A percentile compares a stretch with the other conserved stretches of the same genome.
Conservation (phyloP, 805 yeast genomes). For the Blastobotrys attinorum region DNA sequence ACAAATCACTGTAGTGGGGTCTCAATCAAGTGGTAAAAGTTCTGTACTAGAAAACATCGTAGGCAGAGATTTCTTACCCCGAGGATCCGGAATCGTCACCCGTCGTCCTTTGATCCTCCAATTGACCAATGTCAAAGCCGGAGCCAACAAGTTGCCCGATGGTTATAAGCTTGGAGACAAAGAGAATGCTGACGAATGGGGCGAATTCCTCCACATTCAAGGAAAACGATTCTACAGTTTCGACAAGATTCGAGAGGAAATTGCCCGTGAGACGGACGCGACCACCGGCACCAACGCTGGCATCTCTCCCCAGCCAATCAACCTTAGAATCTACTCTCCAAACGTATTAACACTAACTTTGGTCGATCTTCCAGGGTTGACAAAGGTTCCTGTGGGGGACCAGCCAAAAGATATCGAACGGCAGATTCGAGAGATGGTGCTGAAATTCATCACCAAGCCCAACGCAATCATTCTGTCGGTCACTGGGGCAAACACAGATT, state of each 20-base stretch:
- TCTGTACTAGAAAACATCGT: conserved; percentile 87
- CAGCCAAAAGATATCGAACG: conserved; percentile 96
- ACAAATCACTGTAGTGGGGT: conserved; percentile 91
- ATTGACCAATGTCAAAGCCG: conserved; percentile 59
- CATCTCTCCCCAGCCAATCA: conserved; percentile 86
- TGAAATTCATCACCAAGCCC: conserved; percentile 91
- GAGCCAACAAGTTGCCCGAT: conserved; percentile 20
- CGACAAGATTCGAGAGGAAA: conserved; percentile 81
- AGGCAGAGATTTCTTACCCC: conserved; percentile 82
- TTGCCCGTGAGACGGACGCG: conserved; percentile 83
- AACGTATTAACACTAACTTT: conserved; percentile 88
- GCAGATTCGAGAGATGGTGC: conserved; percentile 86
- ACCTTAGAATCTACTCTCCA: conserved; percentile 87
- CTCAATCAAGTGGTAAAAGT: conserved; percentile 84
- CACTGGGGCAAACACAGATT: conserved; percentile 92
- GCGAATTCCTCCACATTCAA: conserved; percentile 91
- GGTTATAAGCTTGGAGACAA: conserved; percentile 22
- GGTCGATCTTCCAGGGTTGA: conserved; percentile 94
- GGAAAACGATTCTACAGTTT: conserved; percentile 82
- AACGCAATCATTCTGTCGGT: conserved; percentile 92
- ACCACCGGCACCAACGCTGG: conserved; percentile 70
- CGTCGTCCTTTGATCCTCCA: conserved; percentile 82
- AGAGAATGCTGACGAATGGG: conserved; percentile 68
- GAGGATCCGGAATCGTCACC: conserved; percentile 91
- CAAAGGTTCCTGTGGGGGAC: conserved; percentile 98